A percentile compares a stretch with the other conserved stretches of the same genome.
phyloP scores from a whole-genome alignment of 73 alveolate genomes.

The Paramecium octaurelia region DNA sequence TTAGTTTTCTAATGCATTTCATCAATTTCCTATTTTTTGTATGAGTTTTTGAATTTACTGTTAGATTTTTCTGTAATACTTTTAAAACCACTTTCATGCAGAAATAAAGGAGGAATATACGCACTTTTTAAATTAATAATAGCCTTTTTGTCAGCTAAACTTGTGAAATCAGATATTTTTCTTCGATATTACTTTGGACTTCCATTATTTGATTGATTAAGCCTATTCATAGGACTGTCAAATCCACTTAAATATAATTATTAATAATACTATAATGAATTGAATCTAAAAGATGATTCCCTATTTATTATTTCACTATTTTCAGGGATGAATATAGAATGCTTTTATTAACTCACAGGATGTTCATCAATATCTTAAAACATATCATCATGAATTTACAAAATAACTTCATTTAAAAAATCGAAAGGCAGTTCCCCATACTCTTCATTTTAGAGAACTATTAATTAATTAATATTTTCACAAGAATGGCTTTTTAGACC shows the following conservation, averaged over 20 bases:
- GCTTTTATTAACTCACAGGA: not conserved
- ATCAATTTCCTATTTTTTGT: not conserved
- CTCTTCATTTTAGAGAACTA: conserved; percentile 10
- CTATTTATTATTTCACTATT: not conserved
- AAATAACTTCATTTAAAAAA: conserved; percentile 10
- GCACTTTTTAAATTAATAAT: not conserved
- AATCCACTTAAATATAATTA: not conserved
- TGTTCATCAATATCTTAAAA: not conserved
- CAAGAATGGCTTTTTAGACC: not conserved
- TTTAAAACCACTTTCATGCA: not conserved
- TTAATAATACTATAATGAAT: not conserved
- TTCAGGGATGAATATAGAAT: not conserved
- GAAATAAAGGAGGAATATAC: not conserved
- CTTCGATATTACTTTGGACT: not conserved
- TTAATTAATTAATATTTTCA: not conserved
- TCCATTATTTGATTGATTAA: not conserved
- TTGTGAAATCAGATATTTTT: not conserved
- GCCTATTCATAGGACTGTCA: not conserved
- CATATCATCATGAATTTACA: conserved; percentile 8
- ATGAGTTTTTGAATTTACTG: not conserved
- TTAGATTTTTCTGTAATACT: not conserved
- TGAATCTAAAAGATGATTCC: not conserved
- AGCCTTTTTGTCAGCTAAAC: not conserved
- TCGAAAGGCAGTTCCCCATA: conserved; percentile 30
- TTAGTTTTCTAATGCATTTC: not conserved